A percentile compares a stretch with the other conserved stretches of the same genome.
Conservation (phyloP, 1,284 basidiomycete species). For the Ustilago trichophora region DNA sequence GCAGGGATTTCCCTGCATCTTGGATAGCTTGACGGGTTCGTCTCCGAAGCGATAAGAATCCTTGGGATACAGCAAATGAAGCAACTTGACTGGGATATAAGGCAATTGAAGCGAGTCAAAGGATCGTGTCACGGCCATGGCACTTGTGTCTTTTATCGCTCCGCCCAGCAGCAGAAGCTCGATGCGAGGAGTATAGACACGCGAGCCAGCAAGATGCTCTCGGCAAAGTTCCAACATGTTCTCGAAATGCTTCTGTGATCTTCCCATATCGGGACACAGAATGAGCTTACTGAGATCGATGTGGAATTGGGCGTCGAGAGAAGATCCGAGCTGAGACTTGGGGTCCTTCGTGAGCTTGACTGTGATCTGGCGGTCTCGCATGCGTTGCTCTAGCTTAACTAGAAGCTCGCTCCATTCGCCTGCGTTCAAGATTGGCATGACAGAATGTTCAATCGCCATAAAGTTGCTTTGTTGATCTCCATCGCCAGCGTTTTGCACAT, state of each 20-base stretch:
- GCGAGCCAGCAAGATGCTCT: constrained; percentile 4
- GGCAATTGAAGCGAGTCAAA: constrained; percentile 2
- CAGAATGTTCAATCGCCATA: not conserved
- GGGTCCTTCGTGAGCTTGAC: not conserved
- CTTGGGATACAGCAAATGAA: constrained; percentile 19
- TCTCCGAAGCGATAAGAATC: constrained; percentile 25
- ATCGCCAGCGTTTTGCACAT: not conserved
- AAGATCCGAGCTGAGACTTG: not conserved
- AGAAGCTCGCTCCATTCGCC: not conserved
- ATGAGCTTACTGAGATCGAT: constrained; percentile 10
- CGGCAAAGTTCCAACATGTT: not conserved
- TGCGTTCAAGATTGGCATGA: not conserved
- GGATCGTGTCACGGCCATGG: not conserved
- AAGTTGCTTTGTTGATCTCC: not conserved
- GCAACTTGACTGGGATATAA: constrained; percentile 11
- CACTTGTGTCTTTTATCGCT: constrained; percentile 5
- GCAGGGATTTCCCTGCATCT: constrained; percentile 35
- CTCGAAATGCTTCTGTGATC: constrained; percentile 13
- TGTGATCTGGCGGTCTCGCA: constrained; percentile 7
- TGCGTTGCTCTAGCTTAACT: not conserved
- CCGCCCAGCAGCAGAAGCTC: constrained; percentile 20
- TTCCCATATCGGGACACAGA: constrained; percentile 6
- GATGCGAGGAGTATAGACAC: constrained; percentile 10
- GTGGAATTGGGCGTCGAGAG: not conserved
- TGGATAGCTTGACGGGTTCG: constrained; percentile 41